Base-by-base conservation (phyloP, 495 filamentous ascomycete species). In the Tuber umbilicatum region DNA sequence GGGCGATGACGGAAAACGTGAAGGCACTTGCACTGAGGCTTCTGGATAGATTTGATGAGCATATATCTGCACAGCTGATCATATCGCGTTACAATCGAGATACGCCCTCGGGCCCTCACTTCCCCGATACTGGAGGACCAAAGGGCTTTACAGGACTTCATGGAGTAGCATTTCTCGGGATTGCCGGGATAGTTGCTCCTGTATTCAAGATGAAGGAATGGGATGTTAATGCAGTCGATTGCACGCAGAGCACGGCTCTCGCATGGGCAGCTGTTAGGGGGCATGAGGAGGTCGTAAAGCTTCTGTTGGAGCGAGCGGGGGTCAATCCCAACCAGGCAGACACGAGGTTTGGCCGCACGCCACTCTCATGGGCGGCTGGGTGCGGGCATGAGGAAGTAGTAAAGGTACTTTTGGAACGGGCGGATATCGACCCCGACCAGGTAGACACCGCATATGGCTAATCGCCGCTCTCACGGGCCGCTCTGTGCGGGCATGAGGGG, bases 91-190 rank as follows among this genome's bases (percentile, higher is more conserved):
- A 50, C 1, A 0, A 23, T 1, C 0, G 9, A 1, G 45, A 23
- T 9, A 23, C 5, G 9, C 0, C 0, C 45, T 23, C 0, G 21
- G 19, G 45, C 45, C 17, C 6, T 9, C 4, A 7, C 9, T 23
- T 0, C 4, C 0, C 0, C 5, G 5, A 6, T 0, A 0, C 19
- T 5, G 5, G 21, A 9, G 21, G 45, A 9, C 21, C 45, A 0
- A 7, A 5, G 45, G 21, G 45, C 23, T 50, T 50, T 23, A 50
- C 19, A 0, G 45, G 45, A 9, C 45, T 50, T 5, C 45, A 23
- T 6, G 45, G 19, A 9, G 21, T 9, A 23, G 45, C 17, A 50
- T 50, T 7, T 9, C 6, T 50, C 21, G 45, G 17, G 5, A 23
- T 50, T 5, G 19, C 2, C 5, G 45, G 4, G 6, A 7, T 9